Evolutionary conservation across 2,329 filamentous ascomycete species (phyloP), one percentile per base, ranked within the genome.

Genomic region (Botrytis aclada): DNA sequence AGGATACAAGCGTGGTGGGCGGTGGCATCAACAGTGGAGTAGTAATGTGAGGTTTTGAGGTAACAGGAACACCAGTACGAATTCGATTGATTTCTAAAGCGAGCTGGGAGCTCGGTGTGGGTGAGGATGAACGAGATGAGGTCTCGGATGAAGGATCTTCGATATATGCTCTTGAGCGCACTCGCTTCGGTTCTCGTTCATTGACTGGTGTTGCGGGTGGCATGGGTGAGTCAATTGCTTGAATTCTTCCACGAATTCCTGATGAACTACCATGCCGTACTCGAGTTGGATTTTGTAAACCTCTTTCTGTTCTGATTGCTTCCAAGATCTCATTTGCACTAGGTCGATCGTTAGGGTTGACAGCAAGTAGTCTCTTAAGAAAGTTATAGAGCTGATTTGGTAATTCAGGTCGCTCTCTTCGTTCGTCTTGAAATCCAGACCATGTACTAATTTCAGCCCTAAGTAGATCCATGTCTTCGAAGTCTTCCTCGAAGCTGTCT

Each of bases 301-400:
- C 79, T 61, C 77, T 80, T 64, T 80, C 80, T 4, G 76, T 79
- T n/a, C 75, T 76, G 69, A 81, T 78, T 2, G 80, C 80, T 25
- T 78, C 77, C 0, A 98, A 82, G 1, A 99, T 95, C 73, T 98
- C 95, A 63, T 90, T 93, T 0, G 96, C 95, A 62, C 90, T 93
- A 0, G 96, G 96, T 10, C 96, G 87, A 72, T 94, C 89, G 1
- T 85, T 84, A 0, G 95, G 93, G 74, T 95, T 87, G 20, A 97
- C 85, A 1, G 94, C 91, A 9, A 99, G 86, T 8, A 99, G 85
- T 72, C 89, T 89, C 80, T 94, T 94, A 6, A 99, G 86, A 71
- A 97, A 90, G 63, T 89, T 89, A 82, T 98, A 99, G 0, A 99
- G 87, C 81, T 93, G 92, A 8, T 93, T 87, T 0, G 96, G 96